Evolutionary conservation across 2,329 filamentous ascomycete genomes (phyloP).

Genomic region (Monosporascus sp.): DNA sequence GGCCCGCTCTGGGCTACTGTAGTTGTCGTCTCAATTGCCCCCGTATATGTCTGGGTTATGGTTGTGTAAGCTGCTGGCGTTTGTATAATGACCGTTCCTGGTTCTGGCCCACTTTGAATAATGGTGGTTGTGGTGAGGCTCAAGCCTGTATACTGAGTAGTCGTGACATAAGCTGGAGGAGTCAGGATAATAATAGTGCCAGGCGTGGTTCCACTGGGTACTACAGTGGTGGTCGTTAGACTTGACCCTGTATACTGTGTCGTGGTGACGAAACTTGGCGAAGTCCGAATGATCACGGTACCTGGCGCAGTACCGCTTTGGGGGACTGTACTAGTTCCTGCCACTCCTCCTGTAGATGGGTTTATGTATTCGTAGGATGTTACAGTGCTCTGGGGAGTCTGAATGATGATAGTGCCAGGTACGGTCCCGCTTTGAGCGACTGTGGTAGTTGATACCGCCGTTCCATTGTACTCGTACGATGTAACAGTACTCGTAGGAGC

Average conservation of each 20-base stretch:
- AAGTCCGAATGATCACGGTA: conserved; percentile 4
- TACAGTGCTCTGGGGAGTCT: background rate
- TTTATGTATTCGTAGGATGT: background rate
- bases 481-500: background rate
- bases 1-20: background rate
- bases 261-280: conserved; percentile 6
- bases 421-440: background rate
- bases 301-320: conserved; percentile 3
- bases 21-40: background rate
- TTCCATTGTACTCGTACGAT: background rate
- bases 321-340: background rate
- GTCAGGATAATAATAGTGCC: conserved; percentile 1
- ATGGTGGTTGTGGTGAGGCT: background rate
- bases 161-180: background rate
- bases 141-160: background rate
- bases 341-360: background rate
- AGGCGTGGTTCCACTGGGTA: background rate
- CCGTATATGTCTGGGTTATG: background rate
- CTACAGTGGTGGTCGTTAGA: background rate
- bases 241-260: conserved; percentile 1
- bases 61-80: background rate
- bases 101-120: background rate
- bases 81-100: background rate
- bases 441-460: background rate
- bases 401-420: background rate